phyloP scores from a whole-genome alignment of 2,329 filamentous ascomycete genomes.

The Alternaria longipes region DNA sequence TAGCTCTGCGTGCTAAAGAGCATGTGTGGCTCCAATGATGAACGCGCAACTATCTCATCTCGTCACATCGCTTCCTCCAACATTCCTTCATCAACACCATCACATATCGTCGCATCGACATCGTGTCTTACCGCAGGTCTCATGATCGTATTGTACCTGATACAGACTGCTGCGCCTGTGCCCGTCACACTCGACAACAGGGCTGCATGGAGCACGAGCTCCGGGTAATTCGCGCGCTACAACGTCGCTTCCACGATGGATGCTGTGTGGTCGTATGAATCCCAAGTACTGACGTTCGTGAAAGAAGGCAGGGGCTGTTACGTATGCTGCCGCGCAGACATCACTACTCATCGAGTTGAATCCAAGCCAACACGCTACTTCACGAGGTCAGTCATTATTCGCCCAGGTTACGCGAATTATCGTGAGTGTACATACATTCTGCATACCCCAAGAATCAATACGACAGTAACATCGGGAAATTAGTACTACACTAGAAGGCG shows the following conservation, averaged over 20 bases:
- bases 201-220: constrained; percentile 8
- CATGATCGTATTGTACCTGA: neutral
- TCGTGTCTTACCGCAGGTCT: neutral
- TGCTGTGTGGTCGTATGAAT: neutral
- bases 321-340: neutral
- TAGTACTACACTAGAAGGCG: neutral
- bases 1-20: constrained; percentile 13
- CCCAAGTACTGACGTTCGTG: neutral
- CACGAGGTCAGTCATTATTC: neutral
- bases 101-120: neutral
- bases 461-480: neutral
- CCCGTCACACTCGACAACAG: constrained; percentile 11
- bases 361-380: neutral
- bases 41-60: constrained; percentile 1
- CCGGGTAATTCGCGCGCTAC: constrained; percentile 4
- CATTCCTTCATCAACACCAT: neutral
- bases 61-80: constrained; percentile 2
- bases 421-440: neutral
- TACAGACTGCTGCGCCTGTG: neutral
- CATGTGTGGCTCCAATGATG: constrained; percentile 12
- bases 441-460: neutral
- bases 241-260: constrained; percentile 4
- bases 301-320: neutral
- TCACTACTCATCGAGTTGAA: neutral
- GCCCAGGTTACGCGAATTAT: neutral